Percentiles rank a stretch among this genome's conserved stretches.
phyloP scores from a whole-genome alignment of 78 protist genomes.

The slime mould (Dictyostelium discoideum) region dicty_2.7 NC_007091.3:4766501-4767000 shows the following conservation, averaged over 20 bases:
- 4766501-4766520: background rate
- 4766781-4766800: too few relatives aligned
- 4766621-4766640: background rate
- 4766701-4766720: background rate
- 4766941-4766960: background rate
- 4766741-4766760: too few relatives aligned
- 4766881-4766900: too few relatives aligned
- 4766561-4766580: background rate
- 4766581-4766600: background rate
- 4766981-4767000: background rate
- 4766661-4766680: too few relatives aligned
- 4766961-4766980: background rate
- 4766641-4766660: background rate
- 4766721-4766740: background rate
- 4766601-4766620: background rate
- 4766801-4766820: too few relatives aligned
- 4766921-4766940: too few relatives aligned
- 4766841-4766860: background rate
- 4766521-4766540: too few relatives aligned
- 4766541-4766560: background rate
- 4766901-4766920: too few relatives aligned
- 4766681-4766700: too few relatives aligned
- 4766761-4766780: too few relatives aligned
- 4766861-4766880: too few relatives aligned
- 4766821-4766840: background rate